Conservation (phyloP, 2,329 filamentous ascomycete genomes). For the Diplodia corticola region DNA sequence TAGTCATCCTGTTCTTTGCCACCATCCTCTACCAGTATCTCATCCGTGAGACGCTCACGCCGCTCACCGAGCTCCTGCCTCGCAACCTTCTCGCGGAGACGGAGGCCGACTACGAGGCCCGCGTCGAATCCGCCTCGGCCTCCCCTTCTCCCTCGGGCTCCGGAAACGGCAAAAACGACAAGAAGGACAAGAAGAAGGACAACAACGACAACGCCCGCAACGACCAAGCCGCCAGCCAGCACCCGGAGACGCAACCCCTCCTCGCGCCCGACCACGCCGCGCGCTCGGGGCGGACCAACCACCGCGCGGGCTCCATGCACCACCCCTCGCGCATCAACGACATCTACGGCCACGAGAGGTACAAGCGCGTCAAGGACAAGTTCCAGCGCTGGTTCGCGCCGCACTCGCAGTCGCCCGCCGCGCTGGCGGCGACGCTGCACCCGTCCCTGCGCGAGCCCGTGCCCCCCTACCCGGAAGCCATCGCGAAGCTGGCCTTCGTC, state of each 20-base stretch:
- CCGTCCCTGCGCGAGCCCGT: slow-evolving; percentile 17
- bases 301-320: background rate
- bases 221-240: background rate
- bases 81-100: slow-evolving; percentile 44
- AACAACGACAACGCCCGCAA: background rate
- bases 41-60: slow-evolving; percentile 22
- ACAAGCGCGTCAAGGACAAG: background rate
- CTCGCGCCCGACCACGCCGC: slow-evolving; percentile 16
- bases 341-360: slow-evolving; percentile 1
- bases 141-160: background rate
- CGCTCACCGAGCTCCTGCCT: slow-evolving; percentile 21
- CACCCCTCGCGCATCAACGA: slow-evolving; percentile 16
- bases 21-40: slow-evolving; percentile 24
- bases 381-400: slow-evolving; percentile 21
- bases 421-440: slow-evolving; percentile 13
- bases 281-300: background rate
- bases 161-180: background rate
- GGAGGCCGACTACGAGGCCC: slow-evolving; percentile 47
- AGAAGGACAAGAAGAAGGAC: background rate
- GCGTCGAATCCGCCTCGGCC: background rate
- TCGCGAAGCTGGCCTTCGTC: slow-evolving; percentile 46
- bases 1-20: slow-evolving; percentile 31
- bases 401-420: slow-evolving; percentile 16
- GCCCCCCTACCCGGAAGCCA: slow-evolving; percentile 29
- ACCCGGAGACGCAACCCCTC: slow-evolving; percentile 7